Evolutionary conservation across 2,329 filamentous ascomycete species (phyloP).

Genomic region (Fusarium liriodendri): DNA sequence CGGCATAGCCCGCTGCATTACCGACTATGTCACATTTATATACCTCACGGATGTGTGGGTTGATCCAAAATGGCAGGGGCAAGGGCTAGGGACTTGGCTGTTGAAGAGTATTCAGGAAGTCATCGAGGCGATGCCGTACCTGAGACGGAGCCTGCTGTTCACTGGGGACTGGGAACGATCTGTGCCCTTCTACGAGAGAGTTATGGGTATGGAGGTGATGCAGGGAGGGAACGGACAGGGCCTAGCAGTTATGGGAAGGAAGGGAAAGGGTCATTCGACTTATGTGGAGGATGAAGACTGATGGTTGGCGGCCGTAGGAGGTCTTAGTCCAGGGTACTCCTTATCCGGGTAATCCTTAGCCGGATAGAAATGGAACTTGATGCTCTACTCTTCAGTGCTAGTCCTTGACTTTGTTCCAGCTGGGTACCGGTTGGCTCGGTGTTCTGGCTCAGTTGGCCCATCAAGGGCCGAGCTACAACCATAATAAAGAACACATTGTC

Average conservation of each 20-base stretch:
- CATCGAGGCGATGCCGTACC: slow-evolving; percentile 59
- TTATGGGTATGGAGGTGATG: slow-evolving; percentile 43
- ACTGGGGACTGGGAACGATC: slow-evolving; percentile 47
- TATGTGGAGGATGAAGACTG: neutral
- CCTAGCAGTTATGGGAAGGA: neutral
- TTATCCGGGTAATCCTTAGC: neutral
- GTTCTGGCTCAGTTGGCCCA: too few relatives aligned
- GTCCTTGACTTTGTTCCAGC: neutral
- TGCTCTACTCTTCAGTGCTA: accelerated
- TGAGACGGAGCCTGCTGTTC: slow-evolving; percentile 65
- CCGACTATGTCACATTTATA: slow-evolving; percentile 70
- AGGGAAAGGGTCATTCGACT: neutral
- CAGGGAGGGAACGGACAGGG: neutral
- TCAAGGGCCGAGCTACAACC: too few relatives aligned
- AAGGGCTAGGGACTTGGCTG: slow-evolving; percentile 70
- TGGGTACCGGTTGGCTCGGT: too few relatives aligned
- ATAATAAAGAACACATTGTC: too few relatives aligned
- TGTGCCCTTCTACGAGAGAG: slow-evolving; percentile 43
- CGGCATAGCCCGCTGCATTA: slow-evolving; percentile 61
- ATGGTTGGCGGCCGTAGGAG: neutral
- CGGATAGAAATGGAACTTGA: too few relatives aligned
- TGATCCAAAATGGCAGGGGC: slow-evolving; percentile 61
- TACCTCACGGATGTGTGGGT: slow-evolving; percentile 73
- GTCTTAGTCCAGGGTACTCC: neutral
- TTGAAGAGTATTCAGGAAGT: slow-evolving; percentile 65